phyloP scores from a whole-genome alignment of 2,329 filamentous ascomycete genomes.

The Monosporascus sp. region DNA sequence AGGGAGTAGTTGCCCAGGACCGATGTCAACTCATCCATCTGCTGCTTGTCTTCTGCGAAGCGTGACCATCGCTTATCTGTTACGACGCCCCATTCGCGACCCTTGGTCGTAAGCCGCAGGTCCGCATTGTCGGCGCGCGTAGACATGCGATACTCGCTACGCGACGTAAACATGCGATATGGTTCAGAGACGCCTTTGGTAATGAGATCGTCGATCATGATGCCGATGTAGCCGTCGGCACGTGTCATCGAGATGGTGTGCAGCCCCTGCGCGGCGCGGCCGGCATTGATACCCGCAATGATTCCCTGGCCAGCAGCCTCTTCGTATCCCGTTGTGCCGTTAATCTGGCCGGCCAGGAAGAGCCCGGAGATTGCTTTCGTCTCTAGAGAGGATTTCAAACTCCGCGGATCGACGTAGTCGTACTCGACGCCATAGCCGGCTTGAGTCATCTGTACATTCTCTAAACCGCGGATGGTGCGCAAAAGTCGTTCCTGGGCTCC shows the following conservation, averaged over 20 bases:
- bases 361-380: conserved; percentile 87
- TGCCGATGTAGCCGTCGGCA: conserved; percentile 90
- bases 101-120: conserved; percentile 72
- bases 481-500: conserved; percentile 81
- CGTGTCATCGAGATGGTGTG: conserved; percentile 64
- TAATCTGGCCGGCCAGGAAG: conserved; percentile 93
- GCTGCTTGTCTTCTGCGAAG: conserved; percentile 59
- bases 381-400: conserved; percentile 81
- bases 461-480: conserved; percentile 81
- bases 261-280: conserved; percentile 66
- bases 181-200: conserved; percentile 96
- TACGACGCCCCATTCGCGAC: conserved; percentile 71
- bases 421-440: conserved; percentile 97
- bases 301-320: conserved; percentile 93
- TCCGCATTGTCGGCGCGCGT: conserved; percentile 93
- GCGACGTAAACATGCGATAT: conserved; percentile 96
- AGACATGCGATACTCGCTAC: conserved; percentile 92
- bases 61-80: conserved; percentile 70
- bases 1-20: conserved; percentile 54
- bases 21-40: conserved; percentile 61
- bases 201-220: conserved; percentile 97
- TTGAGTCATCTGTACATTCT: conserved; percentile 86
- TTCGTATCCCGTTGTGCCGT: conserved; percentile 96
- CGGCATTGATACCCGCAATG: conserved; percentile 89
- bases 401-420: conserved; percentile 93